Evolutionary conservation across 768 basidiomycete genomes (phyloP).

Genomic region (Suillus sp.): DNA sequence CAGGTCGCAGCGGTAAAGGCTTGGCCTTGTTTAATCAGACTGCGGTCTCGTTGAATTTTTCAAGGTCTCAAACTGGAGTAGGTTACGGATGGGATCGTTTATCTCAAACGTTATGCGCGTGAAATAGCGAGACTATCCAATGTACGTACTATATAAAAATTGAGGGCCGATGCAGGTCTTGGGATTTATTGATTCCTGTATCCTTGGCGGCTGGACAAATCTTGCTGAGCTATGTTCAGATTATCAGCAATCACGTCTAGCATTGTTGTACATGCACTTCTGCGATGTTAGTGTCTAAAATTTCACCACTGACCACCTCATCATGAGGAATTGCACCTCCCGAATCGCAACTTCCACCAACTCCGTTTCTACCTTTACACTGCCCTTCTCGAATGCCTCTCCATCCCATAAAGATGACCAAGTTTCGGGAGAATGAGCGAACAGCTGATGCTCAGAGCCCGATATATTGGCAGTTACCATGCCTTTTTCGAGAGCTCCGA

Average conservation of each 20-base stretch:
- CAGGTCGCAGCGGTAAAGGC: no score
- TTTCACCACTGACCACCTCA: slow-evolving; percentile 1
- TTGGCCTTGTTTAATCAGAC: no score
- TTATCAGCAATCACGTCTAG: not conserved
- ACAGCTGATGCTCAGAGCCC: not conserved
- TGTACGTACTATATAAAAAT: no score
- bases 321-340: not conserved
- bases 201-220: not conserved
- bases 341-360: slow-evolving; percentile 13
- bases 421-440: slow-evolving; percentile 19
- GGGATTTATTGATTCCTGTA: no score
- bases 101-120: no score
- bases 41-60: no score
- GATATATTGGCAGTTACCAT: not conserved
- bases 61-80: no score
- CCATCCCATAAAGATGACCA: slow-evolving; percentile 25
- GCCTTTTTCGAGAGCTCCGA: slow-evolving; percentile 19
- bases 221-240: not conserved
- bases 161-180: no score
- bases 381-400: slow-evolving; percentile 33
- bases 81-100: no score
- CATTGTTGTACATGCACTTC: not conserved
- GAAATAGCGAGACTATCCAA: no score
- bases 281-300: not conserved
- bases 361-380: slow-evolving; percentile 31